These are phyloP conservation scores for Salix dunnii DNA, from an alignment of 345 rosid genomes.

Conservation along the genomic window DNA sequence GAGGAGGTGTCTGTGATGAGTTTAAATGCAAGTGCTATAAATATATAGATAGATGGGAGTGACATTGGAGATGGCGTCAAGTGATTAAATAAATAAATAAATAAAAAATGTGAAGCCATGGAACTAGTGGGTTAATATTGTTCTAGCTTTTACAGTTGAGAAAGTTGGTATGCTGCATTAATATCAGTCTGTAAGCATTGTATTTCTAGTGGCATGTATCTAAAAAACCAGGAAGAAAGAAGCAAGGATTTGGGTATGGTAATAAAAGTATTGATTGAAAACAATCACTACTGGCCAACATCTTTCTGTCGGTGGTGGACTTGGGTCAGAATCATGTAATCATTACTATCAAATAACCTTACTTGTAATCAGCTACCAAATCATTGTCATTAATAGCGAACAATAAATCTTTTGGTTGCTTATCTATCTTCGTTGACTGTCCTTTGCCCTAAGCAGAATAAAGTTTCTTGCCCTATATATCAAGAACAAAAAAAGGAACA, in stretches of 20 bases:
- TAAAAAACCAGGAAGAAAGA: not conserved
- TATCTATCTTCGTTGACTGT: not conserved
- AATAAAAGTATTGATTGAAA: not conserved
- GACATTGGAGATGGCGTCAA: not conserved
- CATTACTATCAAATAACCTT: not conserved
- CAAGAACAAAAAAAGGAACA: too few species aligned
- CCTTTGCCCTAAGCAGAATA: too few species aligned
- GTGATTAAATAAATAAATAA: not conserved
- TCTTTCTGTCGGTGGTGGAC: not conserved
- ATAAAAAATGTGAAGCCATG: not conserved
- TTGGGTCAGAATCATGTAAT: not conserved
- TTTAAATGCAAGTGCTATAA: conserved; percentile 12
- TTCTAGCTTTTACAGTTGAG: conserved; percentile 19
- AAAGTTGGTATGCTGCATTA: conserved; percentile 29
- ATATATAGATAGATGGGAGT: conserved; percentile 16
- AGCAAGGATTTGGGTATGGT: not conserved
- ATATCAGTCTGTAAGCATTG: too few species aligned
- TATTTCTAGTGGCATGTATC: not conserved
- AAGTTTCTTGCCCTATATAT: too few species aligned
- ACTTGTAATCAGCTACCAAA: too few species aligned
- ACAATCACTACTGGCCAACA: not conserved
- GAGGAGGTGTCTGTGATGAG: conserved; percentile 1
- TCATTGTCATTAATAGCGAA: not conserved
- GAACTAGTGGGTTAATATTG: not conserved
- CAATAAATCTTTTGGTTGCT: not conserved